phyloP scores from a whole-genome alignment of 257 asterid genomes.

The Capsicum baccatum region DNA sequence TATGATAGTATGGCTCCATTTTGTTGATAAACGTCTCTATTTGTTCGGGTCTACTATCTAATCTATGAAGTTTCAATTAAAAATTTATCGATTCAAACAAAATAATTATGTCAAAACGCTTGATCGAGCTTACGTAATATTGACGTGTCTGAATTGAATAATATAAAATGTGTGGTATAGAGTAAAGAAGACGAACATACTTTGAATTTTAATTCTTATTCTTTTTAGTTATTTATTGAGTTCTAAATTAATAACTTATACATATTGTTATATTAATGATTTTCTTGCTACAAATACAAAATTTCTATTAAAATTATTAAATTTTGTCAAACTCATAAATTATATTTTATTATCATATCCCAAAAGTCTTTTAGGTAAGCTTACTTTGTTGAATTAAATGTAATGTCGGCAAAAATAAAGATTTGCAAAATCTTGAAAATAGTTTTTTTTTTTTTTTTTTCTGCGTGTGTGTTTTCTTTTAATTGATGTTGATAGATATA shows the following conservation, averaged over 20 bases:
- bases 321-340: too few species aligned
- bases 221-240: too few species aligned
- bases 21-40: too few species aligned
- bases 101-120: background rate
- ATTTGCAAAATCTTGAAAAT: conserved; percentile 23
- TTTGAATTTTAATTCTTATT: background rate
- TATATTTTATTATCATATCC: too few species aligned
- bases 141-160: background rate
- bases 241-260: background rate
- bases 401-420: conserved; percentile 34
- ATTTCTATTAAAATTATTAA: too few species aligned
- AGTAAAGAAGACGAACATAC: background rate
- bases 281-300: background rate
- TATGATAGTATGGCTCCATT: too few species aligned
- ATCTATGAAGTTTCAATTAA: background rate
- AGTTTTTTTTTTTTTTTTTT: background rate
- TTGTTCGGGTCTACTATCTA: background rate
- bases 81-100: background rate
- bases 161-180: background rate
- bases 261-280: background rate
- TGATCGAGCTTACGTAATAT: background rate
- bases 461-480: background rate
- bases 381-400: conserved; percentile 28
- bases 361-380: background rate
- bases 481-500: background rate